These are phyloP conservation scores for Candida oleophila DNA, from an alignment of 805 yeast genomes.

Conservation along the genomic window DNA sequence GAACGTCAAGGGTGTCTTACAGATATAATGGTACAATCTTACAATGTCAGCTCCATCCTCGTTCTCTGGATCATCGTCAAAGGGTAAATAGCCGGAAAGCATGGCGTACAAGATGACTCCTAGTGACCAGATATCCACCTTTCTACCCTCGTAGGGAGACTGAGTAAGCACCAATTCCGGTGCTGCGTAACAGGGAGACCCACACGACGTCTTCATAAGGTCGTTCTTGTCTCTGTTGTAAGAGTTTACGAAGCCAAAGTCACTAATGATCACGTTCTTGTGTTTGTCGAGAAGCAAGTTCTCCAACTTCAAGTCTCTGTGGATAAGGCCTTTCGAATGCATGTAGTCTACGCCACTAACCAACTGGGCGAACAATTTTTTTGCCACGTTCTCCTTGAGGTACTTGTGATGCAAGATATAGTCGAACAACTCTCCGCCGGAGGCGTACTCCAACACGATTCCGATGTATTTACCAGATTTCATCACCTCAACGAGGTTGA, in stretches of 20 bases:
- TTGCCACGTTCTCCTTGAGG: slow-evolving; percentile 83
- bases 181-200: slow-evolving; percentile 98
- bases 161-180: slow-evolving; percentile 92
- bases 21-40: slow-evolving; percentile 85
- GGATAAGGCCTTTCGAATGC: slow-evolving; percentile 79
- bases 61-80: slow-evolving; percentile 95
- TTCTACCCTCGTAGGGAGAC: slow-evolving; percentile 84
- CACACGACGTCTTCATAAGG: slow-evolving; percentile 92
- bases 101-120: slow-evolving; percentile 95
- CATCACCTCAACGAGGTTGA: slow-evolving; percentile 85
- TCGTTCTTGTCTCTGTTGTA: slow-evolving; percentile 60
- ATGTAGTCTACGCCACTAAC: slow-evolving; percentile 91
- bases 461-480: slow-evolving; percentile 95
- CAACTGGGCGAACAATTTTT: slow-evolving; percentile 86
- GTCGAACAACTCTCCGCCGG: slow-evolving; percentile 96
- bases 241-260: slow-evolving; percentile 93
- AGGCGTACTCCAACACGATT: slow-evolving; percentile 92
- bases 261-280: slow-evolving; percentile 82
- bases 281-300: slow-evolving; percentile 78
- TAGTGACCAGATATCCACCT: slow-evolving; percentile 96
- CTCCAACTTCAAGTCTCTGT: slow-evolving; percentile 74
- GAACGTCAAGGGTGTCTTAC: slow-evolving; percentile 87
- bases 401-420: slow-evolving; percentile 84
- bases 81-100: slow-evolving; percentile 96
- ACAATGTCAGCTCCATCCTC: slow-evolving; percentile 96